Evolutionary conservation across 1,284 basidiomycete species (phyloP), one percentile per base, ranked within the genome.

Genomic region (Ustilago vetiveriae): DNA sequence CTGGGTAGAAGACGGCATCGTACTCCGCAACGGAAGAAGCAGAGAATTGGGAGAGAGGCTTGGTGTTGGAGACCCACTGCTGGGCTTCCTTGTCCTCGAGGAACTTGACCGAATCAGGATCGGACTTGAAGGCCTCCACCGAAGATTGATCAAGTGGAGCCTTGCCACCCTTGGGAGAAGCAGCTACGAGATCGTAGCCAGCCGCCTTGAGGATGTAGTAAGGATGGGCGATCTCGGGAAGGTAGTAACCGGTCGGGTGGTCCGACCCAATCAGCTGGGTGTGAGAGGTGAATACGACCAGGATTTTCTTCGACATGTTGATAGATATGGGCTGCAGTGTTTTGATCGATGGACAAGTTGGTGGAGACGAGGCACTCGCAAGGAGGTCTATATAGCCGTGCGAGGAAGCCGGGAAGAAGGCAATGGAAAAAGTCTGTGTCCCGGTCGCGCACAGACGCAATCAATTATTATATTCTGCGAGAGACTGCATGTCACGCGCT

Each of bases 201-300:
- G 87, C 75, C 13, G 56, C 84, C 11, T 85, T 82, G 45, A 92
- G 85, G 53, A 86, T 82, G 76, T 90, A 90, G 84, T 90, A 92
- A 0, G 91, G 90, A 81, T 92, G 90, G 2, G 90, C 90, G 11
- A 89, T 89, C 81, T 91, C 67, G 38, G 67, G 56, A 5, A 67
- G 58, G 54, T 81, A 82, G 85, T 68, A 83, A 85, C 82, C 89
- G 3, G 88, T 90, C n/a, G 82, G 84, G 6, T 74, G 79, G 42
- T 87, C 88, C 13, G 83, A 86, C 46, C 83, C 86, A 45, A 90
- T 84, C 32, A 87, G 87, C 82, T 87, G 87, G 82, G 87, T 83
- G 70, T 85, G 86, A 48, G 90, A 91, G 23, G 90, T 91, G 81
- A 89, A 87, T 14, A 92, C 88, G 82, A 92, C 89, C 72, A 92